These are phyloP conservation scores for Chaetomiaceae sp. DNA, from an alignment of 2,329 filamentous ascomycete genomes.

Conservation along the genomic window DNA sequence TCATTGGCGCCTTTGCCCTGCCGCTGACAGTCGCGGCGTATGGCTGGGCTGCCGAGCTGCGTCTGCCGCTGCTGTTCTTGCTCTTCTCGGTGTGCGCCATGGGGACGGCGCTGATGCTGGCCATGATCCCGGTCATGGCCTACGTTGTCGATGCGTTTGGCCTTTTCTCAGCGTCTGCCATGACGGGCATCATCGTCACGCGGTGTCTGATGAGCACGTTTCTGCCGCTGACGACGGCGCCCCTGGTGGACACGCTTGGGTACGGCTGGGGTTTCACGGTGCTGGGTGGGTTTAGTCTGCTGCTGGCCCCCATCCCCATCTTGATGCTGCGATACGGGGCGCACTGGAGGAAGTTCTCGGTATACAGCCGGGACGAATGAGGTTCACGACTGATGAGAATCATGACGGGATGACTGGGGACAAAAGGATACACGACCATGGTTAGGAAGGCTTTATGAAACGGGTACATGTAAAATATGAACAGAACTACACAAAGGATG, in stretches of 20 bases:
- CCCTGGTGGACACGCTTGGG: slow-evolving; percentile 44
- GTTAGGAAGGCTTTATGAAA: not conserved
- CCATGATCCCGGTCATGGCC: slow-evolving; percentile 46
- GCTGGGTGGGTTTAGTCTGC: slow-evolving; percentile 38
- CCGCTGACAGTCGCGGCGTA: slow-evolving; percentile 43
- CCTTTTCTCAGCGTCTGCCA: slow-evolving; percentile 50
- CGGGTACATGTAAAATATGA: not conserved
- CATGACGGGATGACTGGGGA: not conserved
- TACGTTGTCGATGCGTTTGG: slow-evolving; percentile 56
- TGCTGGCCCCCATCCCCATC: slow-evolving; percentile 47
- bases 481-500: not conserved
- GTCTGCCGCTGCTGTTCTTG: slow-evolving; percentile 39
- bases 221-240: slow-evolving; percentile 46
- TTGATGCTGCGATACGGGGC: slow-evolving; percentile 47
- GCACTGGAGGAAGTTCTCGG: slow-evolving; percentile 46
- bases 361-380: slow-evolving; percentile 41
- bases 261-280: slow-evolving; percentile 48
- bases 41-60: slow-evolving; percentile 46
- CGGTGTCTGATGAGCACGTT: slow-evolving; percentile 54
- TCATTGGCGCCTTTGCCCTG: slow-evolving; percentile 42
- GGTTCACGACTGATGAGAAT: not conserved
- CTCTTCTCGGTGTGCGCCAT: slow-evolving; percentile 41
- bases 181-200: slow-evolving; percentile 52
- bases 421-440: not conserved
- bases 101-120: slow-evolving; percentile 42